Percentiles rank a stretch among this genome's conserved stretches.
These are phyloP conservation scores for Fomitiporia mediterranea DNA, from an alignment of 1,284 basidiomycete genomes.

Conservation along the genomic window DNA sequence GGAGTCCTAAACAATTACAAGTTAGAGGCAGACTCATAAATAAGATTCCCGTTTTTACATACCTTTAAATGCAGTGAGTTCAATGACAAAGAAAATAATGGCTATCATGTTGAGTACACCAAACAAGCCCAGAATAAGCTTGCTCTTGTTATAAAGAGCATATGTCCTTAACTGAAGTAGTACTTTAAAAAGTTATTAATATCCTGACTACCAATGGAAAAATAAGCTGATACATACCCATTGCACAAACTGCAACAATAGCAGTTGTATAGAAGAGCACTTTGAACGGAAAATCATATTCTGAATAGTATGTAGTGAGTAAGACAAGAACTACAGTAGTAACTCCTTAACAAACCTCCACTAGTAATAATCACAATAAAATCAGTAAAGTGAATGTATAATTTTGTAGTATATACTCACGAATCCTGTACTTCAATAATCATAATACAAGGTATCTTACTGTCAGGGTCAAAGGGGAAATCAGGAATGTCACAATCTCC, in stretches of 20 bases:
- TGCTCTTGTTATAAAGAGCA: background rate
- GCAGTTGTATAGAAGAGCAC: background rate
- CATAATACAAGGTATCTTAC: background rate
- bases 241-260: background rate
- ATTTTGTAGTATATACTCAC: background rate
- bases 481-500: background rate
- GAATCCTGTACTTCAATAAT: background rate
- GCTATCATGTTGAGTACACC: background rate
- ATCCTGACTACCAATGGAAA: background rate
- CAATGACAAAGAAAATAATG: background rate
- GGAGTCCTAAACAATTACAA: background rate
- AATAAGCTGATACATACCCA: background rate
- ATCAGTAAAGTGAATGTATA: background rate
- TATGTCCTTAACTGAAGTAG: conserved; percentile 8
- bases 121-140: background rate
- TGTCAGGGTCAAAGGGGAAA: background rate
- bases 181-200: background rate
- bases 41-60: background rate
- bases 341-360: background rate
- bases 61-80: background rate
- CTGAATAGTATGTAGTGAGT: background rate
- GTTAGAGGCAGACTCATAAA: background rate
- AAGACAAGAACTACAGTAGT: background rate
- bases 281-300: background rate
- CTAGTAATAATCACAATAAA: background rate